Evolutionary conservation across 1,284 basidiomycete genomes (phyloP).

Genomic region (Malassezia yamatoensis): DNA sequence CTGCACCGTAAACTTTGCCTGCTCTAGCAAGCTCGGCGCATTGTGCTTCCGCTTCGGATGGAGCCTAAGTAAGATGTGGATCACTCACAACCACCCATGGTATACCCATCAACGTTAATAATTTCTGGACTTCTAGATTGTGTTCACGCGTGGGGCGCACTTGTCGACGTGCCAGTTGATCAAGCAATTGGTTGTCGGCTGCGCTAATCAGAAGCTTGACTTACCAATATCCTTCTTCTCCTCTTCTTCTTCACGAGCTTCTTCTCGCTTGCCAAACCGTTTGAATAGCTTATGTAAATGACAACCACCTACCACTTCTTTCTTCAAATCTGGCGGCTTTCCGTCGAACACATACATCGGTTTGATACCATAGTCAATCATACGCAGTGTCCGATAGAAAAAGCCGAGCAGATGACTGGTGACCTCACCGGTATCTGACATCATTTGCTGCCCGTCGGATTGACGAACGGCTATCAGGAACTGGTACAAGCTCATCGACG

Average conservation of each 20-base stretch:
- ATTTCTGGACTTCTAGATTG: slow-evolving; percentile 83
- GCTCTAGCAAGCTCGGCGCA: slow-evolving; percentile 92
- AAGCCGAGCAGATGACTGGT: slow-evolving; percentile 89
- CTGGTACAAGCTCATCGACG: slow-evolving; percentile 56
- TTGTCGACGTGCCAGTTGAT: slow-evolving; percentile 76
- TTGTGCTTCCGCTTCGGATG: slow-evolving; percentile 95
- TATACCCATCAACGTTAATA: slow-evolving; percentile 91
- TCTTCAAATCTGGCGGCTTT: slow-evolving; percentile 92
- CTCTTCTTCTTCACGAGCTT: slow-evolving; percentile 85
- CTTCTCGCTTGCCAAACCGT: slow-evolving; percentile 78
- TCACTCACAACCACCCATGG: slow-evolving; percentile 59
- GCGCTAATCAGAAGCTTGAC: slow-evolving; percentile 17
- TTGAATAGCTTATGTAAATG: slow-evolving; percentile 62
- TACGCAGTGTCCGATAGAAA: slow-evolving; percentile 73
- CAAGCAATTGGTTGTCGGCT: slow-evolving; percentile 67
- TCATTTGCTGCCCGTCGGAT: slow-evolving; percentile 89
- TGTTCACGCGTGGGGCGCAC: slow-evolving; percentile 92
- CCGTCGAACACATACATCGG: slow-evolving; percentile 98
- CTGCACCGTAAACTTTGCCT: slow-evolving; percentile 90
- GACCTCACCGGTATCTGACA: slow-evolving; percentile 90
- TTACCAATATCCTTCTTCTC: slow-evolving; percentile 86
- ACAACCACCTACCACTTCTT: slow-evolving; percentile 64
- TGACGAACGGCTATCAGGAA: slow-evolving; percentile 96
- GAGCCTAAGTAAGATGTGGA: slow-evolving; percentile 53
- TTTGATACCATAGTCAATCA: slow-evolving; percentile 98